Base-by-base conservation (phyloP, 192 early-diverging fungal genomes). In the Linnemannia elongata region DNA sequence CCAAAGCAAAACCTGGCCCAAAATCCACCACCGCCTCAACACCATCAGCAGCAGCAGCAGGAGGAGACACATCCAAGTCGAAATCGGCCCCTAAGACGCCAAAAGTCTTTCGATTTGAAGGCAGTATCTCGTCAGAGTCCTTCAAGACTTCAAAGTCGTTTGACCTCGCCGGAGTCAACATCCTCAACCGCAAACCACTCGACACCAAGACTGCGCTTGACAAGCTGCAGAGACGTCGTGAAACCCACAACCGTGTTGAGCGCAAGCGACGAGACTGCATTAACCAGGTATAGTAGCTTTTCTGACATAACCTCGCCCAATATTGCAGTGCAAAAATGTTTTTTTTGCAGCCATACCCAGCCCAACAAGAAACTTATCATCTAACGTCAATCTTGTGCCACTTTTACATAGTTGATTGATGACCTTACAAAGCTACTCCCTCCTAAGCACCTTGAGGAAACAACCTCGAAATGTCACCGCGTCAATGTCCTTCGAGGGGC, bases 231-330 rank as follows among this genome's bases (percentile, higher is more conserved):
- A 84, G 92, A 33, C 88, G 95, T 35, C 89, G 93, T 77, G 95
- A 94, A 83, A 94, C 94, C 87, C 95, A 95, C 83, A 95, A 95
- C 83, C 92, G 92, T 79, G 93, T 95, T 13, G 95, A 95, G 83
- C 88, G 95, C 24, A 92, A 93, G 69, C 93, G 95, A 63, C 88
- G 95, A 73, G 94, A 95, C 88, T 93, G 92, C 88, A 94, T 95
- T 81, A 95, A 95, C 85, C 81, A 82, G 81, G 81, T 82, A 77
- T 45, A 39, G 73, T 44, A 68, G 42, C 30, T 13, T 36, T 69
- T 17, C 17, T 49, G n/a, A n/a, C 18, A 63, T 63, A 20, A 27
- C 12, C 60, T 30, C 60, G 12, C 24, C n/a, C 60, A n/a, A 55
- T 49, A 10, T 17, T 49, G 47, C 9, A 47, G 1, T 10, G 8